Evolutionary conservation across 176 grass and related monocot species (phyloP), one percentile per base, ranked within the genome.

Genomic region (Thinopyrum elongatum): DNA sequence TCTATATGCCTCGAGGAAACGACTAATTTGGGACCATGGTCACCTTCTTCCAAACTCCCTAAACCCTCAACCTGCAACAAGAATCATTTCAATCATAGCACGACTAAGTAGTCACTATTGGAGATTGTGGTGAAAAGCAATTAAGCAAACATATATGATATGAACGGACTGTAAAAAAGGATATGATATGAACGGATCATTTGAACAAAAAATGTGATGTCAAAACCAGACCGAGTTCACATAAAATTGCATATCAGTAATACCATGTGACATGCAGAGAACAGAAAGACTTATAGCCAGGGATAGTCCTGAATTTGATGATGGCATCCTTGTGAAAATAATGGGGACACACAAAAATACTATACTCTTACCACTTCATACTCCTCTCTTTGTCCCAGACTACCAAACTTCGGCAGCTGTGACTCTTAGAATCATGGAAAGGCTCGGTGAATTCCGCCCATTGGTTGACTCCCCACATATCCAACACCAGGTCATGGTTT

Each of bases 401-500:
- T 55, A 96, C 36, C 62, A 99, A n/a, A 87, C 64, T 90, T 99
- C 74, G 97, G 97, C 59, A 96, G 80, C 60, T 87, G 66, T 21
- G 82, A 84, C 41, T 62, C 88, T 94, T 91, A 4, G 85, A 88
- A 61, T 90, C 49, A 84, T 95, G 88, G 72, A 96, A 99, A 84
- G 88, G 81, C 70, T 90, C 80, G 0, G 87, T 91, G 82, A 99
- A 94, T 51, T 99, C 97, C 42, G 80, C 92, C 91, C 91, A 99
- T 34, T 99, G 97, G 47, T 95, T 82, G 76, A 90, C 80, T 26
- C n/a, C 96, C 97, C 61, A 96, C 88, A 71, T 94, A 96, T 76
- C 94, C 91, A 99, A 99, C 41, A 99, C 87, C 35, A 99, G 87
- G 83, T 96, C 94, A 84, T 89, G 92, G 70, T 99, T 99, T 85